Base-by-base conservation (phyloP, 768 basidiomycete genomes). In the Collybiopsis confluens region DNA sequence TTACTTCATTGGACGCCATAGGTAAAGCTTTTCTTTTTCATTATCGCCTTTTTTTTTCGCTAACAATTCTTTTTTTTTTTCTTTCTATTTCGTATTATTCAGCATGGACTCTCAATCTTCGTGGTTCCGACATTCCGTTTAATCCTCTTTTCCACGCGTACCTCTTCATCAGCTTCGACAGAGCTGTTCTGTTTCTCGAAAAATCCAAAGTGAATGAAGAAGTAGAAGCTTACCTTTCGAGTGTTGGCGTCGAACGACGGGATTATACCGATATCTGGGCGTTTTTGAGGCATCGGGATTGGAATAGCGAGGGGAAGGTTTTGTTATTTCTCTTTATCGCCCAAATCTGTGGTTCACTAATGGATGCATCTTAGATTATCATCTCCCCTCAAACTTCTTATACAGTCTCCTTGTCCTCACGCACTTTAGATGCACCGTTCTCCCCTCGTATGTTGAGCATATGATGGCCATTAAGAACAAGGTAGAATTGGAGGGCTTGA, bases 91-190 rank as follows among this genome's bases (percentile, higher is more conserved):
- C 15, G 45, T 54, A 30, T 44, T 48, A 55, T 54, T 49, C 8
- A 82, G 96, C 95, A 0, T 96, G 91, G 73, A 62, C 90, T 1
- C 73, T 98, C 33, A 98, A 98, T 63, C 72, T 94, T 49, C 86
- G 96, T 44, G 62, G 85, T 98, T 43, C 91, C 91, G 0, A 91
- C 62, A 85, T 98, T 43, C 91, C 91, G 0, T 91, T 84, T 74
- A 93, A 91, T 64, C 96, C 96, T 0, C 80, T 98, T 9, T 96
- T 97, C 72, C 88, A 88, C 47, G 81, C 89, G 0, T 98, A 95
- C 64, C 70, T 94, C 20, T 89, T 85, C 61, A 75, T 97, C 37
- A 79, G 84, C 2, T 64, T 80, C 7, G 73, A 84, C 15, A 66
- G 65, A 21, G 74, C 80, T 5, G 73, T 84, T n/a, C 69, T 96